phyloP scores from a whole-genome alignment of 1,139 yeast genomes.

The Saccharomyces hybrid region DNA sequence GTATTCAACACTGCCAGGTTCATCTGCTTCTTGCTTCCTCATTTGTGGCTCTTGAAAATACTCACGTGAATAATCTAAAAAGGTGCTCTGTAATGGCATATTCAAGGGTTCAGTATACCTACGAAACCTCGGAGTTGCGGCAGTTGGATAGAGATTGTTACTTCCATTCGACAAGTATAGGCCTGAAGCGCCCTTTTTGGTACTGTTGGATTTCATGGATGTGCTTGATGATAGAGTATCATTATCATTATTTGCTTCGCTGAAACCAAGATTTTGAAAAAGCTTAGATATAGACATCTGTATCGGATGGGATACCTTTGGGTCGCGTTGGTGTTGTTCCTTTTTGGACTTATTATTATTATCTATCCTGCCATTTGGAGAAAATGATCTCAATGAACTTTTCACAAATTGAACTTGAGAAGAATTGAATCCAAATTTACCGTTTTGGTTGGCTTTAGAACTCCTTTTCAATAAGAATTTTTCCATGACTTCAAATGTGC shows the following conservation, averaged over 20 bases:
- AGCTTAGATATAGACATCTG: conserved; percentile 15
- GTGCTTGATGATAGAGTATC: conserved; percentile 5
- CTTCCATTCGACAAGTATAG: conserved; percentile 26
- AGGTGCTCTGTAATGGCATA: conserved; percentile 61
- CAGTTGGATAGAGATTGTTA: conserved; percentile 46
- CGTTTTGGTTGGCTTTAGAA: conserved; percentile 7
- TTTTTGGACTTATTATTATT: neutral
- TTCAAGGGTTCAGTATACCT: conserved; percentile 17
- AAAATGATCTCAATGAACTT: conserved; percentile 9
- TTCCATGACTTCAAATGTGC: conserved; percentile 58
- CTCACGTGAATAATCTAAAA: conserved; percentile 84
- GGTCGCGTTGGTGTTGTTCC: neutral
- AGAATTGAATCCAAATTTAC: conserved; percentile 12
- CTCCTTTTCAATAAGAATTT: conserved; percentile 49
- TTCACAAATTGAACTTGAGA: conserved; percentile 15
- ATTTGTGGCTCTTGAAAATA: conserved; percentile 96
- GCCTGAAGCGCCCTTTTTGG: conserved; percentile 9
- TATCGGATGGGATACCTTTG: neutral
- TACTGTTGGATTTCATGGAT: neutral
- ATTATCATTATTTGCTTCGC: conserved; percentile 10
- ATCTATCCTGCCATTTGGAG: conserved; percentile 3
- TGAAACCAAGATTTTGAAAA: conserved; percentile 21
- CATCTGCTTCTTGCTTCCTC: conserved; percentile 78
- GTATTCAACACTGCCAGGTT: conserved; percentile 86
- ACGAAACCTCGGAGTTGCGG: conserved; percentile 37